These are phyloP conservation scores for Penicillium decumbens DNA, from an alignment of 2,329 filamentous ascomycete genomes.

Conservation along the genomic window DNA sequence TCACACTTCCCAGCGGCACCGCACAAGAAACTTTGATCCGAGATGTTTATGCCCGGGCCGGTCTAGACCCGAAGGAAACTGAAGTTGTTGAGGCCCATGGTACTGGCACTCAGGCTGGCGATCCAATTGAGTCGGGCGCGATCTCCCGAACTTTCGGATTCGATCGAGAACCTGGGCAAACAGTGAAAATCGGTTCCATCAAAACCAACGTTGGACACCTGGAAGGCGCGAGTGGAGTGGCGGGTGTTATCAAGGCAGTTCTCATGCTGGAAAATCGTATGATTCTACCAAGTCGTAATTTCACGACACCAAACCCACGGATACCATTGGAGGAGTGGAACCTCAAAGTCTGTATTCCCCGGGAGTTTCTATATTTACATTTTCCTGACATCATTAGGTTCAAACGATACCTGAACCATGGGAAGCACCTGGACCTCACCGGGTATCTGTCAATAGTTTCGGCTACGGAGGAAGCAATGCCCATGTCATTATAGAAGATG, in stretches of 20 bases:
- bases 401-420: conserved; percentile 6
- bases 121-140: conserved; percentile 15
- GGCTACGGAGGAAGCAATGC: conserved; percentile 48
- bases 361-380: background rate
- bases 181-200: conserved; percentile 22
- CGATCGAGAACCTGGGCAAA: conserved; percentile 7
- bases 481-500: conserved; percentile 40
- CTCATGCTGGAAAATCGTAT: conserved; percentile 44
- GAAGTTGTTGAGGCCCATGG: conserved; percentile 19
- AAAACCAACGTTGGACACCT: conserved; percentile 28
- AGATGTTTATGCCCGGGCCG: conserved; percentile 16
- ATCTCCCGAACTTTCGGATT: background rate
- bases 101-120: conserved; percentile 16
- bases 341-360: conserved; percentile 25
- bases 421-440: conserved; percentile 2
- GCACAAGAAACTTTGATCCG: conserved; percentile 10
- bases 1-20: conserved; percentile 40
- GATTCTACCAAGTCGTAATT: conserved; percentile 44
- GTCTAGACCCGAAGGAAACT: conserved; percentile 9
- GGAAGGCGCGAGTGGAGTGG: conserved; percentile 27
- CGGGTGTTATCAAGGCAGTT: conserved; percentile 39
- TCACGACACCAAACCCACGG: conserved; percentile 36
- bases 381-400: conserved; percentile 5
- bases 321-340: conserved; percentile 37
- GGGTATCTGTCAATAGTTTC: conserved; percentile 39